phyloP scores from a whole-genome alignment of 768 basidiomycete species.

The Pholiota molesta region DNA sequence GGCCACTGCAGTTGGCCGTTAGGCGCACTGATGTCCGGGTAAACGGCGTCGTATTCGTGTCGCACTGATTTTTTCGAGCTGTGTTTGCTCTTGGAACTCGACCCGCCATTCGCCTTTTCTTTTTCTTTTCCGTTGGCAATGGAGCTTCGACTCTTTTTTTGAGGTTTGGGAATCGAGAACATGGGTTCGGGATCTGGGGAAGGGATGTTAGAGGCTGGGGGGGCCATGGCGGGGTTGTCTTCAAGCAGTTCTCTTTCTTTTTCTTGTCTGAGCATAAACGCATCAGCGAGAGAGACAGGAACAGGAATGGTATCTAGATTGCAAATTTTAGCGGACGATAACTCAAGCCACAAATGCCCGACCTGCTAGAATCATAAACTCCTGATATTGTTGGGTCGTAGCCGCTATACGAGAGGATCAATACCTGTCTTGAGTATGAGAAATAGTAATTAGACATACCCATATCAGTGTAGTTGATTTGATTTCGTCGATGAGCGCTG shows the following conservation, averaged over 20 bases:
- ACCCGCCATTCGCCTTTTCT: constrained; percentile 33
- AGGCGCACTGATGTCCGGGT: constrained; percentile 3
- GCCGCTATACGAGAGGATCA: constrained; percentile 42
- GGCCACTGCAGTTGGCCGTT: constrained; percentile 1
- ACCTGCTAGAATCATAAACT: constrained; percentile 78
- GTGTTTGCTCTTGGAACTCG: constrained; percentile 23
- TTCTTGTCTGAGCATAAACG: constrained; percentile 46
- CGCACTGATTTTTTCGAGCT: constrained; percentile 16
- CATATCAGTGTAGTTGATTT: constrained; percentile 73
- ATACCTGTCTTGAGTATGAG: constrained; percentile 7
- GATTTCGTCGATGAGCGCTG: constrained; percentile 55
- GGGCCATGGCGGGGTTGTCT: constrained; percentile 55
- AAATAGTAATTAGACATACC: constrained; percentile 45
- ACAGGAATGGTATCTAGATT: constrained; percentile 66
- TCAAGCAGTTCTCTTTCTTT: constrained; percentile 45
- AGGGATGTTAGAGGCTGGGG: constrained; percentile 29
- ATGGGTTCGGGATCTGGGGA: constrained; percentile 26
- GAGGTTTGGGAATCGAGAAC: constrained; percentile 20
- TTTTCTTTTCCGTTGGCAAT: constrained; percentile 37
- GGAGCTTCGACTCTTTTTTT: constrained; percentile 31
- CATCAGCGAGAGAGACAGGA: constrained; percentile 60
- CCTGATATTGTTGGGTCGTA: constrained; percentile 62
- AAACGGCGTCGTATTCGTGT: constrained; percentile 1
- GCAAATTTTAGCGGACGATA: not conserved
- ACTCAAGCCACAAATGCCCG: constrained; percentile 7